Base-by-base conservation (phyloP, 139 green algal species). In the Chlamydomonas incerta region DNA sequence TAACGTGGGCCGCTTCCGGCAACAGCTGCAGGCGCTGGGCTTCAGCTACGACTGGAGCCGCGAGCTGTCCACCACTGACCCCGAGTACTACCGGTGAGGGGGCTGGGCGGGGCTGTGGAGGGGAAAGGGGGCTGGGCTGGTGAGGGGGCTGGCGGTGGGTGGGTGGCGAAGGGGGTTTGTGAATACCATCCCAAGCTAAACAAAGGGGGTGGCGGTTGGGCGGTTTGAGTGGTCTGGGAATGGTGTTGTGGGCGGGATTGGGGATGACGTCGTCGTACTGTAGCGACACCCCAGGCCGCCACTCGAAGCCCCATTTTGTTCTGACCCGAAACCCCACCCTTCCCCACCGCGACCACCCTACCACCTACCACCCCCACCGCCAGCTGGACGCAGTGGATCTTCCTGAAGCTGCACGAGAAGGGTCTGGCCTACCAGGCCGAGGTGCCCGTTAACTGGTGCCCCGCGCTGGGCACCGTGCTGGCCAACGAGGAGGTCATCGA, bases 331-430 rank as follows among this genome's bases (percentile, higher is more conserved):
- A 29, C 50, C 29, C 20, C 73, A 35, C 55, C 47, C n/a, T n/a
- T n/a, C 10, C 50, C 52, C 10, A 47, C 55, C n/a, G 8, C 55
- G 11, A 0, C 6, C 33, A 33, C 6, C 10, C 28, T n/a, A 72
- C 65, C 10, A 10, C 14, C 65, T 3, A 29, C 65, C n/a, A 9
- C n/a, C n/a, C 15, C 65, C 65, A 37, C n/a, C n/a, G 2, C n/a
- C 5, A 18, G 37, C 33, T 99, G 98, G 98, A 99, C 98, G 11
- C 98, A 99, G 90, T 99, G 98, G 98, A 99, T 99, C 86, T 99
- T 99, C 93, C 92, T 99, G 84, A 88, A 99, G 94, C 94, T 99
- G 77, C 95, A 97, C 74, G 93, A 98, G 70, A 90, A 87, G 55
- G 98, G 95, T 23, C 92, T 99, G 72, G 98, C 98, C 31, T 99